phyloP scores from a whole-genome alignment of 2,329 filamentous ascomycete species.

The Cercospora zeae-maydis region DNA sequence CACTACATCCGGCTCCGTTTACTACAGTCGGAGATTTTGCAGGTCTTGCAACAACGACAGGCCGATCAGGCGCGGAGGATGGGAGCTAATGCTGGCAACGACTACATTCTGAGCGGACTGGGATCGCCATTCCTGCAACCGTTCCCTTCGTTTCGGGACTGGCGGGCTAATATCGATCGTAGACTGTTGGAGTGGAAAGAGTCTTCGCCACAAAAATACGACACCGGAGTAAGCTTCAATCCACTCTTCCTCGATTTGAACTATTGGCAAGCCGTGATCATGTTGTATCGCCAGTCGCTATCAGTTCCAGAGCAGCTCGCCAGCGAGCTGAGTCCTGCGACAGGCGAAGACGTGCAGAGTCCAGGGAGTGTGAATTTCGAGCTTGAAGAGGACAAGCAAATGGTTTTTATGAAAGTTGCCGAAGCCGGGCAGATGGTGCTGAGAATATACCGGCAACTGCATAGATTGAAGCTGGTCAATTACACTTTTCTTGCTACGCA shows the following conservation, averaged over 20 bases:
- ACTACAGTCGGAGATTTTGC: conserved; percentile 89
- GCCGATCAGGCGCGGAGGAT: conserved; percentile 70
- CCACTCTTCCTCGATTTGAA: conserved; percentile 89
- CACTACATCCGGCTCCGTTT: conserved; percentile 89
- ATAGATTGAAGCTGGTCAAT: conserved; percentile 83
- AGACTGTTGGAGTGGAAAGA: conserved; percentile 84
- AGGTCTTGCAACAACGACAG: conserved; percentile 90
- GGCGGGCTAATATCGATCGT: conserved; percentile 82
- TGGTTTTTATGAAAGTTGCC: conserved; percentile 89
- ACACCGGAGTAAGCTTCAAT: conserved; percentile 85
- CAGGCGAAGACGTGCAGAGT: conserved; percentile 55
- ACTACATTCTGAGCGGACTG: conserved; percentile 72
- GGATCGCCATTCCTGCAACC: conserved; percentile 79
- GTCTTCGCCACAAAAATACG: conserved; percentile 68
- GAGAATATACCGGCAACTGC: conserved; percentile 83
- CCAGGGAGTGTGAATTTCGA: conserved; percentile 56
- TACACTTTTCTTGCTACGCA: conserved; percentile 95
- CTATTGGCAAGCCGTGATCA: conserved; percentile 96
- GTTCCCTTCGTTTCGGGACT: conserved; percentile 81
- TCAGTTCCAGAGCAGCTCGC: conserved; percentile 84
- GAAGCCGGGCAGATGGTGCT: conserved; percentile 92
- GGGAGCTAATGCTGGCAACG: conserved; percentile 62
- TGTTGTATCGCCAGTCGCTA: conserved; percentile 80
- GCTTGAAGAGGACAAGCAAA: conserved; percentile 75
- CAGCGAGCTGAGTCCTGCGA: conserved; percentile 63